phyloP scores from a whole-genome alignment of 805 yeast genomes.

The Wickerhamomyces rabaulensis region DNA sequence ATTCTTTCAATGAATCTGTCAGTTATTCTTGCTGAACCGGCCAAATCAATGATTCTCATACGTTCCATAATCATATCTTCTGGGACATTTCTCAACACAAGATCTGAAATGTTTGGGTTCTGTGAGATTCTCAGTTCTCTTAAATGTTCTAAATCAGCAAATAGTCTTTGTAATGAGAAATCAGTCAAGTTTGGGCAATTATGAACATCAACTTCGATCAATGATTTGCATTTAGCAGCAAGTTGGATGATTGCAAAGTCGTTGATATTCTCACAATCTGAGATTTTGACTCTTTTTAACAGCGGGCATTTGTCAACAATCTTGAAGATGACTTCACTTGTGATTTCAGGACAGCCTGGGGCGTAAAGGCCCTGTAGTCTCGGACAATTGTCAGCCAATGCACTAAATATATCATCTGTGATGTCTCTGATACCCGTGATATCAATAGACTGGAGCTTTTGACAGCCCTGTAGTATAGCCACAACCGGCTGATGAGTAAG shows the following conservation, averaged over 20 bases:
- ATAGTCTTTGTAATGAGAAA: constrained; percentile 48
- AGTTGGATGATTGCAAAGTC: constrained; percentile 57
- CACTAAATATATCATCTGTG: constrained; percentile 62
- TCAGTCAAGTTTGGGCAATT: constrained; percentile 74
- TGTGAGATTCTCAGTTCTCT: constrained; percentile 82
- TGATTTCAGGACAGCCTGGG: constrained; percentile 72
- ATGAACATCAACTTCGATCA: constrained; percentile 88
- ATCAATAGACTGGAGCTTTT: constrained; percentile 77
- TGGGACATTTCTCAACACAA: constrained; percentile 52
- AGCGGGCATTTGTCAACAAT: constrained; percentile 62
- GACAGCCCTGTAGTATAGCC: constrained; percentile 57
- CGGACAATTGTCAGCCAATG: constrained; percentile 66
- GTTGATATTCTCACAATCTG: constrained; percentile 61
- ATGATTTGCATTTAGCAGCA: constrained; percentile 65
- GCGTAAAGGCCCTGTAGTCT: constrained; percentile 87
- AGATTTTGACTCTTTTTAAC: constrained; percentile 77
- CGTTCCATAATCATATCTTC: constrained; percentile 48
- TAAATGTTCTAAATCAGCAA: constrained; percentile 60
- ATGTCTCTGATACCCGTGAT: constrained; percentile 70
- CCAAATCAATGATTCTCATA: constrained; percentile 76
- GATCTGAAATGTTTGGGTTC: constrained; percentile 64
- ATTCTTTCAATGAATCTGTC: constrained; percentile 73
- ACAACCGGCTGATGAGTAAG: constrained; percentile 59
- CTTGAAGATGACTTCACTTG: constrained; percentile 55
- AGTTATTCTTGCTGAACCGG: constrained; percentile 75